Evolutionary conservation across 257 asterid species (phyloP), one percentile per base, ranked within the genome.

Genomic region (Salvia miltiorrhiza): DNA sequence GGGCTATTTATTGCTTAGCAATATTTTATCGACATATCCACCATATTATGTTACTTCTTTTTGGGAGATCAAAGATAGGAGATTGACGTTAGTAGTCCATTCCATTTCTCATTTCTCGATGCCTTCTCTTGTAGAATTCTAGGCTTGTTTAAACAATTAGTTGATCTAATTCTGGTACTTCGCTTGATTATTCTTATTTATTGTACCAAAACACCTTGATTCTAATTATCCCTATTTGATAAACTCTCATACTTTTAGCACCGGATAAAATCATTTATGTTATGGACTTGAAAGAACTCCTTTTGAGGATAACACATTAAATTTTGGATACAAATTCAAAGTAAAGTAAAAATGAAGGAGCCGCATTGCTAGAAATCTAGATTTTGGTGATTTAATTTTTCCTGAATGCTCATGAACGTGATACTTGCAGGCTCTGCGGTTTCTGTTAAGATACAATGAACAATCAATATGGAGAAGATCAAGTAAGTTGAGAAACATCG

Each of bases 381-480:
- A 5, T 10, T 8, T 13, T 12, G 39, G 17, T 19, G n/a, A 24
- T 28, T 33, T 7, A 40, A n/a, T 45, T 48, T 73, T 45, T 4
- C 28, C 5, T 8, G 16, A 69, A 63, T 30, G 68, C 55, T 77
- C 39, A 37, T 8, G 44, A 30, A 58, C 55, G 26, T 35, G 9
- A 20, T 26, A 10, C 54, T 72, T 78, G 76, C 81, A 68, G 86
- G 81, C 59, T 45, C 67, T 73, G 35, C 24, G 14, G 32, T 39
- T 13, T 65, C 76, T 69, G 19, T 33, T 54, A 23, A 65, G 70
- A 73, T 64, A 65, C 72, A 71, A 86, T 90, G 95, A 86, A 79
- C 79, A 80, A 68, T 74, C 87, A 62, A 16, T 70, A 78, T 21
- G 81, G 86, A 21, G 87, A 80, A 54, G 83, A 76, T 73, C 86